Conservation (phyloP, 2,329 filamentous ascomycete species). For the Aspergillus quadrilineatus region DNA sequence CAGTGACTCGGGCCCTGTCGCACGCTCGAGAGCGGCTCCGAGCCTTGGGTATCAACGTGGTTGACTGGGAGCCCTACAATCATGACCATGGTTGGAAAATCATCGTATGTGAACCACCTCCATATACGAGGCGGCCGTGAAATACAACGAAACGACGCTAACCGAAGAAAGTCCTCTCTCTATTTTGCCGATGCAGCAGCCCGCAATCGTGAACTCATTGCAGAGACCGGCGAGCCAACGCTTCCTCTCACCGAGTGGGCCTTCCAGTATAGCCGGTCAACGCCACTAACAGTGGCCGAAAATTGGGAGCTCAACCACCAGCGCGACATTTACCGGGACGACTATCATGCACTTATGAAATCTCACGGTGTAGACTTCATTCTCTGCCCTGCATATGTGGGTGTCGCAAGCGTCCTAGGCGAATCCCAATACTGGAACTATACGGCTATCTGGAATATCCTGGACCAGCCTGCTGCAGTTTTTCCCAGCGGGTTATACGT, state of each 20-base stretch:
- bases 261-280: conserved; percentile 24
- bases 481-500: conserved; percentile 33
- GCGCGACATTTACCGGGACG: conserved; percentile 31
- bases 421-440: conserved; percentile 40
- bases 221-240: conserved; percentile 45
- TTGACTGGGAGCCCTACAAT: conserved; percentile 38
- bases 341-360: conserved; percentile 34
- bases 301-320: conserved; percentile 28
- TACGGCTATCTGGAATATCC: conserved; percentile 36
- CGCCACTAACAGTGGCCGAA: conserved; percentile 28
- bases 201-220: conserved; percentile 33
- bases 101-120: conserved; percentile 25
- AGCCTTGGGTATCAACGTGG: conserved; percentile 48
- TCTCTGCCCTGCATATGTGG: conserved; percentile 30
- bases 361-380: conserved; percentile 33
- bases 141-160: conserved; percentile 11
- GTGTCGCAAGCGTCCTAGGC: conserved; percentile 30
- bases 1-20: conserved; percentile 50
- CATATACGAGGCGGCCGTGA: not conserved
- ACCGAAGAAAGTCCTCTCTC: conserved; percentile 36
- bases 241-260: conserved; percentile 47
- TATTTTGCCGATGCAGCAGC: conserved; percentile 51
- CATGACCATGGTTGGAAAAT: conserved; percentile 37
- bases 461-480: conserved; percentile 30
- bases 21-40: conserved; percentile 30